Percentiles rank a stretch among this genome's conserved stretches.
phyloP scores from a whole-genome alignment of 2,329 filamentous ascomycete genomes.

The Epichloe aotearoae region DNA sequence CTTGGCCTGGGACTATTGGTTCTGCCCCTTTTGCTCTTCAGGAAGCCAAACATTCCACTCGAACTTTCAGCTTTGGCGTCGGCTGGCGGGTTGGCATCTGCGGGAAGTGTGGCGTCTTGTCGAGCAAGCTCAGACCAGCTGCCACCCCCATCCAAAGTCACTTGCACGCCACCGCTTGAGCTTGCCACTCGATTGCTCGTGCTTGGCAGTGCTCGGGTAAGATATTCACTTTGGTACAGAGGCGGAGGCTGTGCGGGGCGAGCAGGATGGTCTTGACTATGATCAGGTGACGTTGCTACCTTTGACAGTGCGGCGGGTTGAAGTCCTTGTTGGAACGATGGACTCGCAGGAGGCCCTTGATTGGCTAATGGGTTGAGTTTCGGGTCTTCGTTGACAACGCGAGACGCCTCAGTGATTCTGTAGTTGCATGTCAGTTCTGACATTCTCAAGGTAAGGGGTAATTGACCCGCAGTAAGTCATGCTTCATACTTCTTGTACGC shows the following conservation, averaged over 20 bases:
- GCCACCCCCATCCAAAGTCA: conserved; percentile 77
- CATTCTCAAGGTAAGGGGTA: not conserved
- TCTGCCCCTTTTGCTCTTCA: conserved; percentile 78
- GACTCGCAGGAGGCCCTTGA: conserved; percentile 17
- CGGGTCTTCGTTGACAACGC: conserved; percentile 9
- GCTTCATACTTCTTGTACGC: conserved; percentile 57
- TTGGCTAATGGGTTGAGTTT: not conserved
- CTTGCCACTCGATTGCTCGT: conserved; percentile 59
- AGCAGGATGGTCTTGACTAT: conserved; percentile 12
- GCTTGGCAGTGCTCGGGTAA: conserved; percentile 33
- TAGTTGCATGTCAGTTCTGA: conserved; percentile 9
- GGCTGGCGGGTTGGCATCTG: conserved; percentile 46
- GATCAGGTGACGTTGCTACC: conserved; percentile 11
- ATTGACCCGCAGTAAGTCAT: no score
- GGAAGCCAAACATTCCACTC: conserved; percentile 81
- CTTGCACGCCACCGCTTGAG: conserved; percentile 74
- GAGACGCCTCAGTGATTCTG: conserved; percentile 25
- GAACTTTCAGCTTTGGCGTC: conserved; percentile 42
- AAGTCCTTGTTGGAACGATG: not conserved
- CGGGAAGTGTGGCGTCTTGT: conserved; percentile 62
- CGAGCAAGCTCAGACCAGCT: conserved; percentile 87
- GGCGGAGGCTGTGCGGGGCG: conserved; percentile 26
- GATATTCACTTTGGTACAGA: conserved; percentile 34
- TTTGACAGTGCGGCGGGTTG: conserved; percentile 7
- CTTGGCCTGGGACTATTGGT: conserved; percentile 89